Conservation (phyloP, 495 filamentous ascomycete genomes). For the Tirmania nivea region DNA sequence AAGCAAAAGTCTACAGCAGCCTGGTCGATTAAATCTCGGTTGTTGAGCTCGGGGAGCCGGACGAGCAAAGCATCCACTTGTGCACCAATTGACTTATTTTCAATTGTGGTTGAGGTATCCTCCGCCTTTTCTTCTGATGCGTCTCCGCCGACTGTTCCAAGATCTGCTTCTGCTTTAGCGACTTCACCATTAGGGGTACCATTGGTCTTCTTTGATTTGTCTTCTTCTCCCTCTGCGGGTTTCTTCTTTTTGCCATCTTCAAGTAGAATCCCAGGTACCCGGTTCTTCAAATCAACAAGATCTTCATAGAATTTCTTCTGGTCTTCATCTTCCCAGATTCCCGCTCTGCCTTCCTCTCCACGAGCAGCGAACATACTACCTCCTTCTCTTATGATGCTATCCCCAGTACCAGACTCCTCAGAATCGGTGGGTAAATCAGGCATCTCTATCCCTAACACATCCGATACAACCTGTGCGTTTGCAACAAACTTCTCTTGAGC, state of each 20-base stretch:
- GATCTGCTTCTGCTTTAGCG: slow-evolving; percentile 8
- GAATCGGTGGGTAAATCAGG: slow-evolving; percentile 74
- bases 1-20: slow-evolving; percentile 92
- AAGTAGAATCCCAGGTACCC: slow-evolving; percentile 77
- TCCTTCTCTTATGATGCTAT: slow-evolving; percentile 27
- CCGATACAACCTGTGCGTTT: slow-evolving; percentile 79
- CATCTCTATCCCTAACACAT: slow-evolving; percentile 82
- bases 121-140: slow-evolving; percentile 40
- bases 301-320: slow-evolving; percentile 97
- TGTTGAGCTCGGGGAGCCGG: slow-evolving; percentile 71
- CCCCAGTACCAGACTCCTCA: slow-evolving; percentile 35
- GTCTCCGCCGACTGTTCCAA: slow-evolving; percentile 8
- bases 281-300: slow-evolving; percentile 80
- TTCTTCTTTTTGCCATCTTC: slow-evolving; percentile 97
- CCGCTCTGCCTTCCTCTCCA: slow-evolving; percentile 71
- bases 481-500: slow-evolving; percentile 72
- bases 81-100: slow-evolving; percentile 91
- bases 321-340: slow-evolving; percentile 98
- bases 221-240: slow-evolving; percentile 20
- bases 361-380: slow-evolving; percentile 85
- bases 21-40: slow-evolving; percentile 77
- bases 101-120: slow-evolving; percentile 79
- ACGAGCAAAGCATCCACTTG: slow-evolving; percentile 83
- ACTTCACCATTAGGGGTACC: slow-evolving; percentile 20
- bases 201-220: slow-evolving; percentile 27